These are phyloP conservation scores for Salix purpurea DNA, from an alignment of 345 rosid species.

Conservation along the genomic window DNA sequence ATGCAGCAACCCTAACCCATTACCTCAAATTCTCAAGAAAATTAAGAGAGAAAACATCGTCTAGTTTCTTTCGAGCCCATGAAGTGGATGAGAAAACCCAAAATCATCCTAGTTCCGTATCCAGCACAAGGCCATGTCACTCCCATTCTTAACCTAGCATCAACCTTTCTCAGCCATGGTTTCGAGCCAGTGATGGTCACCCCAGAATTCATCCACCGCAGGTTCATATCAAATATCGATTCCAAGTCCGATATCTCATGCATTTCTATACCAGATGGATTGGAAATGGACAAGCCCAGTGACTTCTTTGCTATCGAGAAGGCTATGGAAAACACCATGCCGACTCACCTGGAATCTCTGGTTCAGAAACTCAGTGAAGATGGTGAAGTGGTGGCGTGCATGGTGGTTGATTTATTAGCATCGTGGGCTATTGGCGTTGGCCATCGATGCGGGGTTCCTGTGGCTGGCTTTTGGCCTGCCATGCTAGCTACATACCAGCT, in stretches of 20 bases:
- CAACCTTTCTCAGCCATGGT: constrained; percentile 36
- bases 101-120: constrained; percentile 62
- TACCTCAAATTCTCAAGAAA: too few relatives aligned
- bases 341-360: constrained; percentile 47
- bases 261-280: constrained; percentile 45
- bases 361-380: constrained; percentile 26
- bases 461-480: constrained; percentile 74
- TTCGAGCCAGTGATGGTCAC: constrained; percentile 47
- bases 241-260: constrained; percentile 21
- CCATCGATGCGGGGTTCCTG: constrained; percentile 44
- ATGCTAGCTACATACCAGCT: constrained; percentile 58
- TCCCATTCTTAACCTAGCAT: constrained; percentile 66
- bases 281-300: constrained; percentile 23
- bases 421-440: constrained; percentile 66
- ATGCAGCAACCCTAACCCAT: too few relatives aligned
- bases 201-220: constrained; percentile 53
- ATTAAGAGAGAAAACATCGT: too few relatives aligned
- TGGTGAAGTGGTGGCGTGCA: constrained; percentile 33
- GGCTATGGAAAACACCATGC: constrained; percentile 59
- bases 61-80: neutral
- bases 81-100: constrained; percentile 23
- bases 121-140: constrained; percentile 84
- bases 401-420: constrained; percentile 67
- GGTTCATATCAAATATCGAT: constrained; percentile 22
- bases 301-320: constrained; percentile 66